These are phyloP conservation scores for Cinnamomum chago DNA, from an alignment of 164 flowering plant species.

Conservation along the genomic window DNA sequence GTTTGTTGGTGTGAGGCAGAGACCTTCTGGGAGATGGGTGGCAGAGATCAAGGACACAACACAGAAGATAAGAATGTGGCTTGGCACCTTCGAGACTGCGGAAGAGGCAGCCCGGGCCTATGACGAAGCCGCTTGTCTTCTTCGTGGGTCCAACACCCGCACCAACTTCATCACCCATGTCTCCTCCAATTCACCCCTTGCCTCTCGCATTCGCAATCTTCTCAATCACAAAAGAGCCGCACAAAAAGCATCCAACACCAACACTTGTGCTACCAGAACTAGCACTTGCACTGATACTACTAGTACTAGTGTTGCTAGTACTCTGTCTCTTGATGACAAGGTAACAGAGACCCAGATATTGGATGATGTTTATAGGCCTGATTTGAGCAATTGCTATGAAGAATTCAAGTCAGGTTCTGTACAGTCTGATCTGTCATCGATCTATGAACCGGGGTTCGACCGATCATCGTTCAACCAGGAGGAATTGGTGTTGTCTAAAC, in stretches of 20 bases:
- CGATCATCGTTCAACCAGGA: conserved; percentile 32
- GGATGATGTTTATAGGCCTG: conserved; percentile 66
- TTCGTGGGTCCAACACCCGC: conserved; percentile 75
- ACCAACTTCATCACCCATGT: conserved; percentile 67
- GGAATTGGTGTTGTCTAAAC: conserved; percentile 32
- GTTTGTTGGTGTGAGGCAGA: conserved; percentile 77
- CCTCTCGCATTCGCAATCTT: conserved; percentile 60
- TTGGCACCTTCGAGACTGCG: conserved; percentile 81
- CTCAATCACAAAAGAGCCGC: conserved; percentile 46
- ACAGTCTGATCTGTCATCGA: conserved; percentile 33
- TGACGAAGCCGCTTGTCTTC: conserved; percentile 89
- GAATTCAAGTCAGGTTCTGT: conserved; percentile 29
- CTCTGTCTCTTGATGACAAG: conserved; percentile 5
- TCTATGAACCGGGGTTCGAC: conserved; percentile 25
- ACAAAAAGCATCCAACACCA: conserved; percentile 2
- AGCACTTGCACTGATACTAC: conserved; percentile 9
- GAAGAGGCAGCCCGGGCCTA: conserved; percentile 85
- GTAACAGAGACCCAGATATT: conserved; percentile 20
- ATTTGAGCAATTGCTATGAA: conserved; percentile 38
- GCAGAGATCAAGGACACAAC: conserved; percentile 91
- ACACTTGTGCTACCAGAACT: neutral
- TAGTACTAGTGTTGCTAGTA: conserved; percentile 1
- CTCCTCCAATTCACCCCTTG: conserved; percentile 63
- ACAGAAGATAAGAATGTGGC: conserved; percentile 88
- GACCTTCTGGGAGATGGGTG: conserved; percentile 90